Evolutionary conservation across 202 grass and related monocot genomes (phyloP).

Genomic region (Schoenoplectus triqueter): DNA sequence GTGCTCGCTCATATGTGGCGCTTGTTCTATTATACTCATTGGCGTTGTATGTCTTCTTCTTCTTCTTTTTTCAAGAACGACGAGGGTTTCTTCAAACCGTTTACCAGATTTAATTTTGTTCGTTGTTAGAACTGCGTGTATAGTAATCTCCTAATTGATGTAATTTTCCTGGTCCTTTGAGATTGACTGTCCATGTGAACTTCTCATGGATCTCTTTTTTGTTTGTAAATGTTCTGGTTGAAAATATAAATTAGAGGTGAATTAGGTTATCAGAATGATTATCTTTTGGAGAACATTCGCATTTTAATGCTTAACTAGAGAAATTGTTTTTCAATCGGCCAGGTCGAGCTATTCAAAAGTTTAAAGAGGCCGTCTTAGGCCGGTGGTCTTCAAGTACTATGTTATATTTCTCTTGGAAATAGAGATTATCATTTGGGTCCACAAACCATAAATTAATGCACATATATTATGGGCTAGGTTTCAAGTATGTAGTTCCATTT

Average conservation of each 20-base stretch:
- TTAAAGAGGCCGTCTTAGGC: background rate
- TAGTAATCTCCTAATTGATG: slow-evolving; percentile 23
- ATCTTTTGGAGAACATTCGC: background rate
- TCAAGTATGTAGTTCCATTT: background rate
- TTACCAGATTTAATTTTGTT: background rate
- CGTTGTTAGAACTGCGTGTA: background rate
- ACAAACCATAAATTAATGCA: background rate
- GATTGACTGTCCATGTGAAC: background rate
- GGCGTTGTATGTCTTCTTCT: background rate
- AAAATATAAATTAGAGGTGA: slow-evolving; percentile 2
- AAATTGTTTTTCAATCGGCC: background rate
- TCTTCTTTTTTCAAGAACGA: background rate
- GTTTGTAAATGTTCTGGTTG: background rate
- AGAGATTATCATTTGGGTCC: background rate
- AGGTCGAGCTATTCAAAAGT: background rate
- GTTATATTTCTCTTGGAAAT: background rate
- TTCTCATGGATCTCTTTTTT: background rate
- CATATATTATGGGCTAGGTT: no score
- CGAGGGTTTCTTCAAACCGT: background rate
- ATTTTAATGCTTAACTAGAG: background rate
- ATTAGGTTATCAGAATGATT: background rate
- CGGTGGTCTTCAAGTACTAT: background rate
- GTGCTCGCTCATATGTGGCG: background rate
- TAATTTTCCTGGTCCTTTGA: slow-evolving; percentile 5
- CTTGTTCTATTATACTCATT: background rate